phyloP scores from a whole-genome alignment of 495 filamentous ascomycete species.

The Halenospora varia region DNA sequence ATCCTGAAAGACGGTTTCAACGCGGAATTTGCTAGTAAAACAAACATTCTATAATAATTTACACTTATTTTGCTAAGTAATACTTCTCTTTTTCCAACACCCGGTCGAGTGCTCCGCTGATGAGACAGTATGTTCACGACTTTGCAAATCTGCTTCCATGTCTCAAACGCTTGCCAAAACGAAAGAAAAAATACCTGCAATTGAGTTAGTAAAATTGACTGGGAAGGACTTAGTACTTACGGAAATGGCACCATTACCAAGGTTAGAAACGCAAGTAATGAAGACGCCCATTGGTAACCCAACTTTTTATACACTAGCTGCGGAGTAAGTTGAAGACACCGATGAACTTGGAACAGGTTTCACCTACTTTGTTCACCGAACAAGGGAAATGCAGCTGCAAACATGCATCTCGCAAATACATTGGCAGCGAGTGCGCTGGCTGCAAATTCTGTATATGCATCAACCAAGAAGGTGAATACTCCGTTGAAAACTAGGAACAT shows the following conservation, averaged over 20 bases:
- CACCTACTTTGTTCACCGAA: conserved; percentile 40
- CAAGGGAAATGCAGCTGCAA: conserved; percentile 36
- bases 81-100: neutral
- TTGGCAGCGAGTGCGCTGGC: conserved; percentile 54
- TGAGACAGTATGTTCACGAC: neutral
- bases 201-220: conserved; percentile 7
- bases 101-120: neutral
- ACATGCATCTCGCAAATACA: conserved; percentile 9
- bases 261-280: conserved; percentile 39
- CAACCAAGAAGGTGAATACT: conserved; percentile 92
- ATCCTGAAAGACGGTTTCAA: no score
- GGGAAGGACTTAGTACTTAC: conserved; percentile 13
- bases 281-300: conserved; percentile 44
- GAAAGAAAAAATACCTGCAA: conserved; percentile 13
- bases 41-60: no score
- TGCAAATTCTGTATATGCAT: conserved; percentile 81
- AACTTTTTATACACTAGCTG: conserved; percentile 38
- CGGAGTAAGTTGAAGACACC: neutral
- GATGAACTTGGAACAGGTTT: neutral
- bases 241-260: conserved; percentile 40
- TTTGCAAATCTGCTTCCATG: conserved; percentile 8
- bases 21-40: no score
- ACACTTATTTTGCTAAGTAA: no score
- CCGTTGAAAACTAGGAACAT: conserved; percentile 70
- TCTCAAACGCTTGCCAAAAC: conserved; percentile 11